These are phyloP conservation scores for Urochloa ruziziensis DNA, from an alignment of 176 grass and related monocot genomes.

Conservation along the genomic window DNA sequence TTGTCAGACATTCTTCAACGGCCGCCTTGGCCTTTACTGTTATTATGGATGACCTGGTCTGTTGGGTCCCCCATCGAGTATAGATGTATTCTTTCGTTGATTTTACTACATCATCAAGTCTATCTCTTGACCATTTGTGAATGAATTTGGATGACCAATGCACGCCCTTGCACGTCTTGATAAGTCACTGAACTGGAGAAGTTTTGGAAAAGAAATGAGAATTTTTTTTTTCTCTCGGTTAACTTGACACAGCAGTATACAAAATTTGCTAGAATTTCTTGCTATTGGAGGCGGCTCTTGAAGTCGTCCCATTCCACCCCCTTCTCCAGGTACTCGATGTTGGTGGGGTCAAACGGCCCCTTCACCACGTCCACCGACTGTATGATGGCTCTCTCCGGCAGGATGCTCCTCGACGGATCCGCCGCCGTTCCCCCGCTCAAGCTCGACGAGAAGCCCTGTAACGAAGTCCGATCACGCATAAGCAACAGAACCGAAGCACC, in stretches of 20 bases:
- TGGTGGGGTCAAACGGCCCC: conserved; percentile 68
- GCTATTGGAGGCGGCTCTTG: conserved; percentile 47
- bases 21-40: conserved; percentile 35
- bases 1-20: conserved; percentile 21
- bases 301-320: conserved; percentile 59
- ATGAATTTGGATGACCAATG: not conserved
- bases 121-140: not conserved
- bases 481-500: not conserved
- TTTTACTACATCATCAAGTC: not conserved
- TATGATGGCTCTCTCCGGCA: conserved; percentile 75
- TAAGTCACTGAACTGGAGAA: not conserved
- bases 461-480: not conserved
- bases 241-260: not conserved
- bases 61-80: not conserved
- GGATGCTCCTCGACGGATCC: conserved; percentile 66
- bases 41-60: conserved; percentile 26
- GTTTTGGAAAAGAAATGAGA: not conserved
- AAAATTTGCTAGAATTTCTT: not conserved
- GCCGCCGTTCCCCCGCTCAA: conserved; percentile 58
- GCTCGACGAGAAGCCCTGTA: conserved; percentile 85
- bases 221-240: too few relatives aligned
- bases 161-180: not conserved
- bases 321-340: conserved; percentile 78
- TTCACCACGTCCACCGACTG: conserved; percentile 64
- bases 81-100: conserved; percentile 42